Base-by-base conservation (phyloP, 2,329 filamentous ascomycete species). In the Sclerotinia sclerotiorum region DNA sequence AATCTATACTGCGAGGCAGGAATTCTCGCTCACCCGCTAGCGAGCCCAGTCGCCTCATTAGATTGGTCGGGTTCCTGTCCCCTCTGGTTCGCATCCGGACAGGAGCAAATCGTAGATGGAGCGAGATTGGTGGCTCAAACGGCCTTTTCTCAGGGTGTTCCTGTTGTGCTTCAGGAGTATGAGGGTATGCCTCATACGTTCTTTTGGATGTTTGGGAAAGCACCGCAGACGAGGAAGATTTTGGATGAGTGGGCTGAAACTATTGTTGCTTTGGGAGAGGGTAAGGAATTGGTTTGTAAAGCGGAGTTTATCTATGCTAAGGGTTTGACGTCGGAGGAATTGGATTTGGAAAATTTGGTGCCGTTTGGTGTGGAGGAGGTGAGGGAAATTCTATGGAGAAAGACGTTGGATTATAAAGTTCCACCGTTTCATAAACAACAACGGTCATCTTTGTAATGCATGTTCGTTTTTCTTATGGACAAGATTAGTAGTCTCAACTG, bases 1-100 rank as follows among this genome's bases (percentile, higher is more conserved):
- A 58, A 58, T 39, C 15, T 66, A 8, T 66, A 66, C 13, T 58
- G 35, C 49, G 52, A 66, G 17, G 44, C 27, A 6, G 24, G n/a
- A 21, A 39, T 58, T 24, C 24, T 66, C 6, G 24, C 35, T 27
- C 63, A 58, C 19, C 63, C 63, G 21, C 51, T 58, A 19, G 63
- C 57, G 17, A 44, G 49, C 21, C 68, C 68, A 1, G 63, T 54
- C 15, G 44, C 46, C 6, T 48, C 42, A 3, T 19, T 44, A 5
- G 46, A 60, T 56, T 69, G 68, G 63, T 61, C 55, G 17, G 46
- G 63, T 10, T 65, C 63, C 1, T 65, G 63, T 11, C 49, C 63
- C n/a, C 29, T 69, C 48, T 67, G 63, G 55, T 67, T 67, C 35
- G 54, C 55, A 7, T 44, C 32, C 7, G 63, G 63, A 1, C 48